phyloP scores from a whole-genome alignment of 140 eudicot species.

The Flaveria floridana region DNA sequence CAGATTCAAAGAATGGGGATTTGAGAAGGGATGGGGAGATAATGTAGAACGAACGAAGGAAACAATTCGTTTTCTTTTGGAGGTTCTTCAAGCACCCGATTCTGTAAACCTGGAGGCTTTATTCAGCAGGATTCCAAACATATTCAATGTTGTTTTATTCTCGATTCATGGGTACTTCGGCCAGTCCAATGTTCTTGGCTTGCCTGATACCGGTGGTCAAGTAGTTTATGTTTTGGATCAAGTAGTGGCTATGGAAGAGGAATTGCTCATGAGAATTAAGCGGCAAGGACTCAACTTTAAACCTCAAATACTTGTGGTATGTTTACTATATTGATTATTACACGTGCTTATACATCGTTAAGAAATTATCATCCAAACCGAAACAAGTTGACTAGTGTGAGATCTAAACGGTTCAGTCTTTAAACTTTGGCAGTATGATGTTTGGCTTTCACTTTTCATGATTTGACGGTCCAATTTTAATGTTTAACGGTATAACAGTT shows the following conservation, averaged over 20 bases:
- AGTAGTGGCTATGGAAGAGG: constrained; percentile 92
- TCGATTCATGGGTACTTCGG: constrained; percentile 98
- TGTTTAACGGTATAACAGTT: too few relatives aligned
- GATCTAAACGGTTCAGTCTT: not conserved
- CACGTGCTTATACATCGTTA: not conserved
- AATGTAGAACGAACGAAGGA: constrained; percentile 71
- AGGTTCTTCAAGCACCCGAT: constrained; percentile 93
- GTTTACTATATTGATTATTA: not conserved
- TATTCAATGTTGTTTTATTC: constrained; percentile 75
- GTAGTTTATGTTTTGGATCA: constrained; percentile 98
- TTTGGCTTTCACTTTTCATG: too few relatives aligned
- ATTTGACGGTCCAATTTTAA: not conserved
- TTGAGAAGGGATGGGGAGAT: constrained; percentile 98
- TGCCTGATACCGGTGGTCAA: constrained; percentile 99
- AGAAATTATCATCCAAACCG: not conserved
- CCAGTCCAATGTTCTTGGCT: constrained; percentile 90
- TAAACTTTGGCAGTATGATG: too few relatives aligned
- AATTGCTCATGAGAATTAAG: constrained; percentile 72
- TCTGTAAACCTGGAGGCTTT: constrained; percentile 63
- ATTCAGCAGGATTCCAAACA: constrained; percentile 73
- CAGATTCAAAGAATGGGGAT: constrained; percentile 98
- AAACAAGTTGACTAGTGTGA: not conserved
- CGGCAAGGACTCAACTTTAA: constrained; percentile 87
- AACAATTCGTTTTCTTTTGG: constrained; percentile 66
- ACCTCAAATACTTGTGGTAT: constrained; percentile 96